Base-by-base conservation (phyloP, 345 rosid genomes). In the Psidium guajava region DNA sequence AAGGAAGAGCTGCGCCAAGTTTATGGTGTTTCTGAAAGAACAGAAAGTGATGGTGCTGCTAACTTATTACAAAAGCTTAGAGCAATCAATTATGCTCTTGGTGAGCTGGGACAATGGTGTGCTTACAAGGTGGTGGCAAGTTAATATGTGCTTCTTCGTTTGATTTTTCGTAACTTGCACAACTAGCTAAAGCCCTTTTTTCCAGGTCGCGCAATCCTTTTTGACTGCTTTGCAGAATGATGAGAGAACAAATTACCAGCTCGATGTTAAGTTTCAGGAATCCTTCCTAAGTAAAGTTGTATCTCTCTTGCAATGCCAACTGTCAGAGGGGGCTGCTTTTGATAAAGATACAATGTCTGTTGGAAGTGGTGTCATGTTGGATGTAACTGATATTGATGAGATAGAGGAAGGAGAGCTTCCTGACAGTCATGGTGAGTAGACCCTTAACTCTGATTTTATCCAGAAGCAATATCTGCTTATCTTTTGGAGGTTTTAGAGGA, bases 381-480 rank as follows among this genome's bases (percentile, higher is more conserved):
- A 86, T 83, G 90, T 86, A 82, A 83, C 83, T 55, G 84, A 87
- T 84, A 74, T 51, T 89, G 96, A 92, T 82, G 99, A 97, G 89
- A 91, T 97, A 5, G 99, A 97, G 92, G 99, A 97, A 88, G 99
- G 99, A 85, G 99, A 97, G 93, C 98, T 97, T 80, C 98, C 96
- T 85, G 96, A 94, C 85, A 91, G 93, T 91, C 95, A 93, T 84
- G 98, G 99, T 96, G 87, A 84, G 94, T 91, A 28, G 49, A 49
- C 82, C 53, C 58, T 32, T 54, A 52, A 32, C 21, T 82, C 14
- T 51, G 36, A 82, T 52, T 82, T 18, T 8, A n/a, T 27, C 77
- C 77, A 18, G 77, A 69, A 69, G 77, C 36, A 69, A 69, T 69
- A 47, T 36, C 47, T 32, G 47, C 36, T 36, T 69, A 69, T 36